These are phyloP conservation scores for Amanita rimosa DNA, from an alignment of 768 basidiomycete genomes.

Conservation along the genomic window DNA sequence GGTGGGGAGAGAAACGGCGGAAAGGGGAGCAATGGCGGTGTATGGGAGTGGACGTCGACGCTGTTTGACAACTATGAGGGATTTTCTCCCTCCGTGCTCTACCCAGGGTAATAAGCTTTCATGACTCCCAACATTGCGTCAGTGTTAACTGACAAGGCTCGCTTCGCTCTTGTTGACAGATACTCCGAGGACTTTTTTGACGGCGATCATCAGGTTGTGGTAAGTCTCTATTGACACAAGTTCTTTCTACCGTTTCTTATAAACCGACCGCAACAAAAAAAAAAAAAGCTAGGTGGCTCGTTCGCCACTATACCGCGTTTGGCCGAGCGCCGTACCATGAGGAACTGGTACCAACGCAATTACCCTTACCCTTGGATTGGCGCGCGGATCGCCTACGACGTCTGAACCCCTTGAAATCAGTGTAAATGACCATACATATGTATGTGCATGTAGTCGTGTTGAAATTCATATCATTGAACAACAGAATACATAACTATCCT, in stretches of 20 bases:
- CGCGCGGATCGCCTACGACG: slow-evolving; percentile 47
- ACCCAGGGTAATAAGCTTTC: slow-evolving; percentile 59
- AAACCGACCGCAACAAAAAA: too few relatives aligned
- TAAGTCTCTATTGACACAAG: slow-evolving; percentile 30
- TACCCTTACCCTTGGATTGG: slow-evolving; percentile 88
- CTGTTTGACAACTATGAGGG: slow-evolving; percentile 61
- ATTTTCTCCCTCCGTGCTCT: slow-evolving; percentile 63
- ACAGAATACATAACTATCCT: too few relatives aligned
- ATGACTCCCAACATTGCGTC: too few relatives aligned
- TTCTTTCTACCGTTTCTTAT: slow-evolving; percentile 1
- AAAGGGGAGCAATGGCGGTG: slow-evolving; percentile 81
- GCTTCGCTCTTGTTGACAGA: slow-evolving; percentile 20
- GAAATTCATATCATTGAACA: too few relatives aligned
- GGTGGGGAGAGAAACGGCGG: slow-evolving; percentile 39
- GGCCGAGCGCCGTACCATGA: slow-evolving; percentile 59
- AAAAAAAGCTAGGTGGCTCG: slow-evolving; percentile 82
- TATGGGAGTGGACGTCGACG: slow-evolving; percentile 98
- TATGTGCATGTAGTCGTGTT: too few relatives aligned
- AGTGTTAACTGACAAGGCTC: not conserved
- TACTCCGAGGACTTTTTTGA: slow-evolving; percentile 92
- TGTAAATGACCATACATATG: too few relatives aligned
- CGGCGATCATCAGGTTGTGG: slow-evolving; percentile 73
- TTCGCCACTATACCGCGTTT: slow-evolving; percentile 80
- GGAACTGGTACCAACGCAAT: slow-evolving; percentile 90
- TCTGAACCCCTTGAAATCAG: not conserved